Percentiles rank a stretch among this genome's conserved stretches.
These are phyloP conservation scores for Coniochaeta sp. DNA, from an alignment of 2,329 filamentous ascomycete species.

Conservation along the genomic window DNA sequence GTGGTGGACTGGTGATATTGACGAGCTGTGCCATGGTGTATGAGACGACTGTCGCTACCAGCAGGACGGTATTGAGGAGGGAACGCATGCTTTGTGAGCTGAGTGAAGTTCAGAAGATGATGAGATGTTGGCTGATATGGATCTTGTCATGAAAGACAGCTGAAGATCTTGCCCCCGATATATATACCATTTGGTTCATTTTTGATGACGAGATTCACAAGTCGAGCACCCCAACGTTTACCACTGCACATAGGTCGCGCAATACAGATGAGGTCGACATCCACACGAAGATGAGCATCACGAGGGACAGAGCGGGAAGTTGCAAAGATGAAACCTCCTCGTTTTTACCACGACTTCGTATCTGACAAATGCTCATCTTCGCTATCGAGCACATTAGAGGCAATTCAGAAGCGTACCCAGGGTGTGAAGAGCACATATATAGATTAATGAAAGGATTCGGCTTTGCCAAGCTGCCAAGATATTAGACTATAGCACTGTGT, in stretches of 20 bases:
- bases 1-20: conserved; percentile 5
- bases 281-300: background rate
- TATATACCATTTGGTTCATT: too few species aligned
- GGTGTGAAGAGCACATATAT: background rate
- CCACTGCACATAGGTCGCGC: background rate
- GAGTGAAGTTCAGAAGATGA: background rate
- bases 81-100: background rate
- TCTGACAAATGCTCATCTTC: background rate
- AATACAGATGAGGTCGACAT: background rate
- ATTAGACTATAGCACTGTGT: too few species aligned
- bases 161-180: background rate
- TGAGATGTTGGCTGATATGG: background rate
- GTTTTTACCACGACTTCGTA: background rate
- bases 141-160: background rate
- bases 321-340: background rate
- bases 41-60: background rate
- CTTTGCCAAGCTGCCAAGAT: background rate
- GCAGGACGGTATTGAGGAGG: background rate
- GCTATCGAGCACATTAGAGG: background rate
- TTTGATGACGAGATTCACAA: background rate
- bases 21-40: background rate
- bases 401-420: background rate
- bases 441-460: background rate
- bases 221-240: too few species aligned
- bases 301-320: background rate